These are phyloP conservation scores for Biscogniauxia mediterranea DNA, from an alignment of 2,329 filamentous ascomycete genomes.

Conservation along the genomic window DNA sequence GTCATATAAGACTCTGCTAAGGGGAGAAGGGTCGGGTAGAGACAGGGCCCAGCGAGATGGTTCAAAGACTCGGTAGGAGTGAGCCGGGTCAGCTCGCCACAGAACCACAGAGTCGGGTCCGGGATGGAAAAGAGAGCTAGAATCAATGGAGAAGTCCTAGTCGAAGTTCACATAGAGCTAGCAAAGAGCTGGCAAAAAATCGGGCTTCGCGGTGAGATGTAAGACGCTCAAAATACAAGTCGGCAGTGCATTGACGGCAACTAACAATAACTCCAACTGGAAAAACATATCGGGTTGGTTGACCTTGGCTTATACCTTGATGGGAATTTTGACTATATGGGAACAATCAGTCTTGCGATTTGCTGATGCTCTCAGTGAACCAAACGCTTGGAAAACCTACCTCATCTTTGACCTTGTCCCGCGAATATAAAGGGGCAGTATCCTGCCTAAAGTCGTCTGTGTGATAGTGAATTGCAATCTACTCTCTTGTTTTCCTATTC, in stretches of 20 bases:
- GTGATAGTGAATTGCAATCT: neutral
- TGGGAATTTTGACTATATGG: neutral
- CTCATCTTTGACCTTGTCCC: neutral
- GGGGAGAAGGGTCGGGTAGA: neutral
- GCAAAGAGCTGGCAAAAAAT: neutral
- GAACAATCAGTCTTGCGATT: neutral
- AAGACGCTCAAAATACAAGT: neutral
- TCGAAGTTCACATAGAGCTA: neutral
- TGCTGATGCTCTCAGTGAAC: neutral
- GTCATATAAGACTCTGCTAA: neutral
- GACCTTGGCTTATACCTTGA: neutral
- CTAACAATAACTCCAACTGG: neutral
- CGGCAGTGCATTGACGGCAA: neutral
- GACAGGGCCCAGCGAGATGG: neutral
- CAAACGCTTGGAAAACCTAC: neutral
- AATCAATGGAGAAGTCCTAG: neutral
- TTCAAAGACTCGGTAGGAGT: neutral
- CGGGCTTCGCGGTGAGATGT: neutral
- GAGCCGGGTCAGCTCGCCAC: neutral
- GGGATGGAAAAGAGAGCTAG: neutral
- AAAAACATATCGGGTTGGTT: neutral
- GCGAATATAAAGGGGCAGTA: neutral
- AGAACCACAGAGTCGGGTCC: neutral
- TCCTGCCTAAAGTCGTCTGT: neutral
- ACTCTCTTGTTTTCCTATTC: neutral